Percentiles rank a stretch among this genome's conserved stretches.
Conservation (phyloP, 1,139 yeast species). For the Suhomyces maxii region DNA sequence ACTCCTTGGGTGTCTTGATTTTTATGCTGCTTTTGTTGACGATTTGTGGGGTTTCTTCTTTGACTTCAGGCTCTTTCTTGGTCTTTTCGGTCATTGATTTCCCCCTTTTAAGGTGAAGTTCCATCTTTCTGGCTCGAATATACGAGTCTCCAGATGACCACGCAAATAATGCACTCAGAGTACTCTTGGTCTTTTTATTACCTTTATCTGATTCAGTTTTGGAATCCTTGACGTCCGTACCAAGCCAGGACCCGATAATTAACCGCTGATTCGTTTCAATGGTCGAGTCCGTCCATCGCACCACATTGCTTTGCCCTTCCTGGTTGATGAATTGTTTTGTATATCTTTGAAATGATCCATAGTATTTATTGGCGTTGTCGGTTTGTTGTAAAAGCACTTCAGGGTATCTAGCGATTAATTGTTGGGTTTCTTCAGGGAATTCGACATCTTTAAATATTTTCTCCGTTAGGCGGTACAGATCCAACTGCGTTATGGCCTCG, state of each 20-base stretch:
- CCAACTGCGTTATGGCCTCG: slow-evolving; percentile 1
- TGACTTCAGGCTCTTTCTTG: slow-evolving; percentile 1
- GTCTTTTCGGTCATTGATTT: slow-evolving; percentile 6
- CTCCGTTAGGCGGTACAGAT: slow-evolving; percentile 1
- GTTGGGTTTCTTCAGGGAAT: slow-evolving; percentile 3
- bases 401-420: slow-evolving; percentile 25
- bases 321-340: slow-evolving; percentile 35
- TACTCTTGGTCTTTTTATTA: slow-evolving; percentile 11
- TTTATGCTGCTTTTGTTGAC: slow-evolving; percentile 5
- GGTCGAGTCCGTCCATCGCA: slow-evolving; percentile 37
- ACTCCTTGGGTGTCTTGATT: slow-evolving; percentile 18
- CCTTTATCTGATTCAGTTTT: slow-evolving; percentile 1
- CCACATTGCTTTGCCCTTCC: slow-evolving; percentile 17
- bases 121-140: slow-evolving; percentile 34
- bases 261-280: slow-evolving; percentile 30
- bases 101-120: slow-evolving; percentile 19
- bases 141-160: slow-evolving; percentile 50
- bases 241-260: slow-evolving; percentile 33
- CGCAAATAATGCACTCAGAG: slow-evolving; percentile 39
- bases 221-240: slow-evolving; percentile 13
- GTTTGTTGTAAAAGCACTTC: slow-evolving; percentile 38
- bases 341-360: slow-evolving; percentile 36
- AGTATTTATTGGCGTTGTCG: slow-evolving; percentile 32
- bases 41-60: slow-evolving; percentile 1
- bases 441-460: slow-evolving; percentile 2